Conservation (phyloP, 257 asterid species). For the Nicotiana attenuata region DNA sequence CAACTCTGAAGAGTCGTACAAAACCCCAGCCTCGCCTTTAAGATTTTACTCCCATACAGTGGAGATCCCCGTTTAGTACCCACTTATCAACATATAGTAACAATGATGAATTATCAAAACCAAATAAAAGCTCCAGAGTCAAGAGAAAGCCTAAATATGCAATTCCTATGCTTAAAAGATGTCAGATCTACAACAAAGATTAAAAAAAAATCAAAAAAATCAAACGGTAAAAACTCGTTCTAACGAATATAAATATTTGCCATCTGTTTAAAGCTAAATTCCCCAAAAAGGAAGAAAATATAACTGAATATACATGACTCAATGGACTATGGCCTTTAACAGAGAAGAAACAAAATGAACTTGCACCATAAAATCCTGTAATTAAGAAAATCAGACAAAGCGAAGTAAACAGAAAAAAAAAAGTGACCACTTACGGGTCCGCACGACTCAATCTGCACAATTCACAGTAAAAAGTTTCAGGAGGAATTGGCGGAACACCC, state of each 20-base stretch:
- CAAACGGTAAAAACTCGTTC: background rate
- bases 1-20: background rate
- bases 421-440: constrained; percentile 80
- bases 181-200: background rate
- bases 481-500: constrained; percentile 42
- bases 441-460: constrained; percentile 77
- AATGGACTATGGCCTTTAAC: background rate
- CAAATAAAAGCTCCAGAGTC: background rate
- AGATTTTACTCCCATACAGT: constrained; percentile 5
- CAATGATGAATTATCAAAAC: background rate
- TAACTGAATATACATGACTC: background rate
- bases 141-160: background rate
- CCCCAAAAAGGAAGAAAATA: background rate
- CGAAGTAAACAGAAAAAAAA: background rate
- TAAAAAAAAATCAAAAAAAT: background rate
- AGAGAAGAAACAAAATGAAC: background rate
- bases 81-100: background rate
- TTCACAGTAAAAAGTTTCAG: constrained; percentile 76
- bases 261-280: background rate
- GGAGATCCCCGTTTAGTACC: constrained; percentile 1
- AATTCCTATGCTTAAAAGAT: background rate
- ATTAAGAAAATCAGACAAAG: constrained; percentile 4
- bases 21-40: background rate
- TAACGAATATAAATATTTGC: background rate
- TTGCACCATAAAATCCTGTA: background rate